Base-by-base conservation (phyloP, 1,284 basidiomycete species). In the Cutaneotrichosporon cavernicola region DNA sequence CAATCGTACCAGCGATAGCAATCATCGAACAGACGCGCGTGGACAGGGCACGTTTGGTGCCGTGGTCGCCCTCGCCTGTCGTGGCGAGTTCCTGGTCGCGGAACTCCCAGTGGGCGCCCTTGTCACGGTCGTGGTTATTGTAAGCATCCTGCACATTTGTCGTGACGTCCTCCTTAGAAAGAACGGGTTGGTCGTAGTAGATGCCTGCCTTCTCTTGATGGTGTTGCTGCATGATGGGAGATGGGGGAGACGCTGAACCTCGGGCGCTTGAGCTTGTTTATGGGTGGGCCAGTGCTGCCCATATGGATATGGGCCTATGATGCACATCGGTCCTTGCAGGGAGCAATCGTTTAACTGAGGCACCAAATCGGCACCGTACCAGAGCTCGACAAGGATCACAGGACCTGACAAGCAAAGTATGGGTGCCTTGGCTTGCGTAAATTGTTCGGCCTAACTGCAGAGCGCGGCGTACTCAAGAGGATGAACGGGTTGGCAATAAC, bases 1-100 rank as follows among this genome's bases (percentile, higher is more conserved):
- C 83, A 65, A 84, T 84, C 16, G 80, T 80, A 11, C 83, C 83
- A 8, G 62, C 64, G 9, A 65, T 56, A 5, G 60, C 49, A 16
- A 58, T 61, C 50, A 61, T 66, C 56, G 38, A 62, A 38, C 30
- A 31, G 11, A 64, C 50, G 3, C 63, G 63, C 1, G 56, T 56
- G 38, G 66, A 64, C 22, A 70, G 69, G n/a, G 34, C 49, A 6
- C 67, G 62, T 52, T 63, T 60, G 38, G 61, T 63, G 43, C 63
- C 64, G 11, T 61, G 59, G 36, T 68, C 64, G 32, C 65, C 65
- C 26, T 57, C 65, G 14, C 32, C 4, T 16, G 65, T 62, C 6
- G 43, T 13, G 8, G 22, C 65, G n/a, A 66, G 55, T 21, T 58
- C 38, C 9, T 57, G 22, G 43, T 61, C 59, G 49, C 51, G 59